Base-by-base conservation (phyloP, 1,284 basidiomycete species). In the Ceratobasidium sp. region DNA sequence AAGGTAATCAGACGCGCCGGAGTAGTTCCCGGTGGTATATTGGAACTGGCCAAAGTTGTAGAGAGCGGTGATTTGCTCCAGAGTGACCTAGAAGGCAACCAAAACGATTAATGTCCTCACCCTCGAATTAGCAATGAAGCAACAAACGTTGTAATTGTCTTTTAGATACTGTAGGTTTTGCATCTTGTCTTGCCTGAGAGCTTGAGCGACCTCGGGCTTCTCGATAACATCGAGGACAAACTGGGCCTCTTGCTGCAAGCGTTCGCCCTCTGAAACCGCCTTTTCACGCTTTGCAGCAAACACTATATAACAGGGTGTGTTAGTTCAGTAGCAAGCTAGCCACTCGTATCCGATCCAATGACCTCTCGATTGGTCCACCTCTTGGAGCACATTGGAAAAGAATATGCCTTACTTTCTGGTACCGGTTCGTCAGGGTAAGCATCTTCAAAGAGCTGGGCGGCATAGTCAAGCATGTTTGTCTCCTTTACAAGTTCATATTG, bases 31-130 rank as follows among this genome's bases (percentile, higher is more conserved):
- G 83, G 95, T 95, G 46, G 96, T 95, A 87, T 96, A 99, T 85
- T 98, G 96, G 88, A 97, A 99, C 84, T 99, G 93, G 76, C 97
- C 98, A 85, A 97, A 99, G 85, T 96, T 96, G 88, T 99, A 99
- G 9, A 99, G 89, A 1, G 95, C 95, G 68, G 93, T 95, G 84
- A 99, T 98, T 90, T 98, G 95, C 78, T 98, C 96, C 76, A 94
- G 86, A 37, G 94, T 96, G 78, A 99, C 91, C 94, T 97, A 82
- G 8, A 78, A 51, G 69, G 34, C 29, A n/a, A 15, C 44, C 19
- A 15, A 17, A 15, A 75, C 57, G 75, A 19, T 49, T 67, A 46
- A 57, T 13, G 13, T 25, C 52, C 22, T 25, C 56, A 71, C 44
- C 19, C 11, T 49, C 80, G 73, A 65, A 67, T n/a, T 32, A 70